These are phyloP conservation scores for Silene coronaria DNA, from an alignment of 179 eudicot genomes.

Conservation along the genomic window DNA sequence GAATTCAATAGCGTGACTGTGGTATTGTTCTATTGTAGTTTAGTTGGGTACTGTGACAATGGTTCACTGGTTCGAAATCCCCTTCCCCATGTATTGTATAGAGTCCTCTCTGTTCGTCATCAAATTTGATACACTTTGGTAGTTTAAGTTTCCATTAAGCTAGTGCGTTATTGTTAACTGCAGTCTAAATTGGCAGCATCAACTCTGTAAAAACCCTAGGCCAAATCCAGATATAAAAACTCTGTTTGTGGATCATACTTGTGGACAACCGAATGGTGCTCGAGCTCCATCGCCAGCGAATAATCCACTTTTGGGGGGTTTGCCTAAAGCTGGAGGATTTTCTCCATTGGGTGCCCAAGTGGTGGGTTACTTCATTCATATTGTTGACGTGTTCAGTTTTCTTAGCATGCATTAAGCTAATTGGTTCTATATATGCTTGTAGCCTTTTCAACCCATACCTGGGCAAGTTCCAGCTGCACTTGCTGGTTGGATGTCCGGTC, in stretches of 20 bases:
- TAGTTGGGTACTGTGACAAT: not conserved
- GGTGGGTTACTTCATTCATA: slow-evolving; percentile 38
- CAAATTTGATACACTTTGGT: not conserved
- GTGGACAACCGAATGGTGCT: slow-evolving; percentile 88
- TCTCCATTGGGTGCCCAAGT: slow-evolving; percentile 92
- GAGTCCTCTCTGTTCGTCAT: not conserved
- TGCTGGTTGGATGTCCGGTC: slow-evolving; percentile 95
- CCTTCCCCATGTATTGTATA: no score
- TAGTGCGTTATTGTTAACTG: slow-evolving; percentile 19
- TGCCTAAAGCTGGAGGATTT: slow-evolving; percentile 81
- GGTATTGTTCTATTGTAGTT: not conserved
- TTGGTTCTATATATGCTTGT: slow-evolving; percentile 4
- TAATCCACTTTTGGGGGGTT: slow-evolving; percentile 63
- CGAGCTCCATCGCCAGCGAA: slow-evolving; percentile 91
- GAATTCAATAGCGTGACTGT: not conserved
- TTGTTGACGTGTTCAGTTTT: slow-evolving; percentile 4
- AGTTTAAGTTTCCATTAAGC: slow-evolving; percentile 4
- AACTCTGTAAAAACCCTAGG: slow-evolving; percentile 89
- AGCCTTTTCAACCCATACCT: slow-evolving; percentile 68
- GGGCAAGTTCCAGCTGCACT: slow-evolving; percentile 62
- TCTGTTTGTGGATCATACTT: slow-evolving; percentile 87
- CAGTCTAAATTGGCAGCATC: slow-evolving; percentile 99
- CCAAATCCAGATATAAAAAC: slow-evolving; percentile 94
- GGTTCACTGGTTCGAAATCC: no score
- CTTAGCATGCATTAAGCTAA: slow-evolving; percentile 2